Base-by-base conservation (phyloP, 1,139 yeast genomes). In the Saccharomyces hybrid region DNA sequence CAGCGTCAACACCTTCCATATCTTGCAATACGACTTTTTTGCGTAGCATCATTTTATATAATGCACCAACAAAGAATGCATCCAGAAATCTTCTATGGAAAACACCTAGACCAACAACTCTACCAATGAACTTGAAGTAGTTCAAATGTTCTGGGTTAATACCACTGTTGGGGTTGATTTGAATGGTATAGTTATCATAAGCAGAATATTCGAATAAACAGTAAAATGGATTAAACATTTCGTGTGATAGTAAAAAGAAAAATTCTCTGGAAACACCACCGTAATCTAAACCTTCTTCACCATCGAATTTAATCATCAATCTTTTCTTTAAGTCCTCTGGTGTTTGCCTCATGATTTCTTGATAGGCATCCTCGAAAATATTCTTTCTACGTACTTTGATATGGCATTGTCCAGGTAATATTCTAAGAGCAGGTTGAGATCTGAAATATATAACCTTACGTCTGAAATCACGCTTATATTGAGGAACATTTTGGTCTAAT, bases 201-300 rank as follows among this genome's bases (percentile, higher is more conserved):
- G 99, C 95, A 16, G 97, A 90, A 72, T 93, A 93, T 74, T 93
- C 97, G 72, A 93, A 93, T 66, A 93, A 77, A 75, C 99, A 91
- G 73, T 95, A 93, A 74, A 91, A 89, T 57, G 99, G 99, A 71
- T 95, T 91, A 74, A 93, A 93, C 97, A 93, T 95, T 73, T 95
- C 98, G 70, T 93, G 99, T 2, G 98, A 91, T 62, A 93, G 78
- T 68, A 91, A 78, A 75, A 90, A 93, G 84, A 95, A 93, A 73
- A 89, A 93, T 73, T 93, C 99, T 76, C 99, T 82, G 29, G 97
- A 89, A 61, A 93, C 98, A 70, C 99, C 99, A 79, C 99, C 99
- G 70, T 93, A 93, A 77, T 93, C 99, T 64, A 95, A 80, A 72
- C 99, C 99, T 78, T 93, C 99, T 77, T 93, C 99, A 58, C 99